phyloP scores from a whole-genome alignment of 1,284 basidiomycete genomes.

The Trichosporon coremiiforme region DNA sequence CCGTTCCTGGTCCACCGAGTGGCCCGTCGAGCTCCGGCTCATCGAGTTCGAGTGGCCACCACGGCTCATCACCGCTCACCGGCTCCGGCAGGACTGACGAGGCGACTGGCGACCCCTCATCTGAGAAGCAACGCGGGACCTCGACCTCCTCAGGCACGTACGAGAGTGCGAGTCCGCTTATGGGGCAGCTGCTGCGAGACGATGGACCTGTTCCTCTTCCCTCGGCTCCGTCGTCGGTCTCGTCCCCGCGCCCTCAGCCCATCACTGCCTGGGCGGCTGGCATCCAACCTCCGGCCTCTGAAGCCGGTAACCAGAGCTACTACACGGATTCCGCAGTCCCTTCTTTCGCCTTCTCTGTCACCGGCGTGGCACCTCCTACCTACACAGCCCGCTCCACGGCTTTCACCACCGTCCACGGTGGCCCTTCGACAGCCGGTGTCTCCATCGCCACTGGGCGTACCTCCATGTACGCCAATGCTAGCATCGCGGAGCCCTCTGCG shows the following conservation, averaged over 20 bases:
- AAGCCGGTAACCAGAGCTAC: conserved; percentile 1
- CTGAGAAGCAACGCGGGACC: background rate
- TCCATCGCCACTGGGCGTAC: background rate
- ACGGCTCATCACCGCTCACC: background rate
- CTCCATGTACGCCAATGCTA: background rate
- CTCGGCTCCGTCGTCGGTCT: background rate
- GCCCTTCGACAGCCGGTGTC: background rate
- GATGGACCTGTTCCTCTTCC: background rate
- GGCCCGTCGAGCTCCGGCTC: background rate
- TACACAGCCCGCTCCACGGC: background rate
- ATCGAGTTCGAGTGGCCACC: background rate
- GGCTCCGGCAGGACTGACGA: background rate
- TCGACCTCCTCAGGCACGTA: background rate
- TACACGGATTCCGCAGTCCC: background rate
- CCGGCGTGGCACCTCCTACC: conserved; percentile 9
- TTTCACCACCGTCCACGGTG: background rate
- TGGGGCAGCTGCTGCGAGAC: background rate
- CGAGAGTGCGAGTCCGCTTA: conserved; percentile 2
- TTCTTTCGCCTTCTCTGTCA: background rate
- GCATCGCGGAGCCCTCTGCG: background rate
- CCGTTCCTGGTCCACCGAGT: background rate
- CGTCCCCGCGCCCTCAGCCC: background rate
- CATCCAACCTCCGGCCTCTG: background rate
- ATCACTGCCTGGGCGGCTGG: background rate
- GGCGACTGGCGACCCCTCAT: background rate